These are phyloP conservation scores for Dianthus caryophyllus DNA, from an alignment of 148 eudicot species.

Conservation along the genomic window DNA sequence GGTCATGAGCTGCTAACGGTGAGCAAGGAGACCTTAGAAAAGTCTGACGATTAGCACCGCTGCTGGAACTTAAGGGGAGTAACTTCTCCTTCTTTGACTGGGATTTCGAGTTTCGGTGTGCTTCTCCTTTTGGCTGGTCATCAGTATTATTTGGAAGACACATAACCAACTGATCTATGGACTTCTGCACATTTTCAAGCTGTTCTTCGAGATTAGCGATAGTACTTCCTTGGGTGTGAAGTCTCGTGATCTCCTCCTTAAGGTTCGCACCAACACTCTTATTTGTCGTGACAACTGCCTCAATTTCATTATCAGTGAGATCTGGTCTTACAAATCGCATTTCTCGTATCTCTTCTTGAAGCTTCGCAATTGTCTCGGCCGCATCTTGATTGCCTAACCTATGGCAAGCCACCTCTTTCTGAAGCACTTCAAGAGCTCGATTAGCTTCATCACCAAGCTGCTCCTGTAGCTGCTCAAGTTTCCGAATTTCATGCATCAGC, in stretches of 20 bases:
- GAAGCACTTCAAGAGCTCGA: slow-evolving; percentile 88
- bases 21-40: slow-evolving; percentile 77
- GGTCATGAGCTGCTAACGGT: slow-evolving; percentile 47
- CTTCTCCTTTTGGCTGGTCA: slow-evolving; percentile 21
- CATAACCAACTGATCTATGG: slow-evolving; percentile 85
- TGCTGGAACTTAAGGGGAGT: slow-evolving; percentile 73
- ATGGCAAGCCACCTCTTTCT: slow-evolving; percentile 89
- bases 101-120: slow-evolving; percentile 41
- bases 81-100: slow-evolving; percentile 66
- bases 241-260: slow-evolving; percentile 91
- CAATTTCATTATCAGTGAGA: slow-evolving; percentile 46
- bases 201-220: slow-evolving; percentile 90
- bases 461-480: slow-evolving; percentile 94
- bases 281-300: slow-evolving; percentile 45
- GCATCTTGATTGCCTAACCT: slow-evolving; percentile 95
- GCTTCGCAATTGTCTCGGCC: slow-evolving; percentile 87
- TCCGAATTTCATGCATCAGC: slow-evolving; percentile 82
- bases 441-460: slow-evolving; percentile 96
- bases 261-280: slow-evolving; percentile 86
- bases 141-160: slow-evolving; percentile 62
- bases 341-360: slow-evolving; percentile 81
- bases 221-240: slow-evolving; percentile 84
- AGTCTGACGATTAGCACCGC: slow-evolving; percentile 43
- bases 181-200: slow-evolving; percentile 85
- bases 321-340: slow-evolving; percentile 50